Percentiles rank a stretch among this genome's conserved stretches.
Evolutionary conservation across 805 yeast species (phyloP).

Genomic region (Yarrowia keelungensis): DNA sequence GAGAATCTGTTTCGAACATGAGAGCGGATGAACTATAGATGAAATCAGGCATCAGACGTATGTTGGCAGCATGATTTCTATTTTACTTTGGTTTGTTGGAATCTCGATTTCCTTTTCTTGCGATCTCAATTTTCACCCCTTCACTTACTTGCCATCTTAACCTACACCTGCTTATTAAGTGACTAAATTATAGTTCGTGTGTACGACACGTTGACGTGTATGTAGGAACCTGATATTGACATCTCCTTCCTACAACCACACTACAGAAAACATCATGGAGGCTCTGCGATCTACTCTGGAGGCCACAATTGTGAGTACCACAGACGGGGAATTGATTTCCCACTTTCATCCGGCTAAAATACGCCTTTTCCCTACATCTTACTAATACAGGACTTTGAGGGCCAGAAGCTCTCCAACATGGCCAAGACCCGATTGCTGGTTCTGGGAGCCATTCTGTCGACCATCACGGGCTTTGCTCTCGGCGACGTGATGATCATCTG

Average conservation of each 20-base stretch:
- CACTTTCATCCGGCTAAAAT: too few relatives aligned
- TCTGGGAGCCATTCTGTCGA: slow-evolving; percentile 30
- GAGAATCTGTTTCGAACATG: too few relatives aligned
- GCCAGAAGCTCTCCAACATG: slow-evolving; percentile 34
- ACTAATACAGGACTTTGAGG: slow-evolving; percentile 38
- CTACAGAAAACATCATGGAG: slow-evolving; percentile 10
- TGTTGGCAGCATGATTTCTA: too few relatives aligned
- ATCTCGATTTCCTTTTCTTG: too few relatives aligned
- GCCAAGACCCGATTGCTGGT: slow-evolving; percentile 23
- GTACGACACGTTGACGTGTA: slow-evolving; percentile 29
- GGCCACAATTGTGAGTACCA: slow-evolving; percentile 34
- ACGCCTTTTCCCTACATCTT: background rate
- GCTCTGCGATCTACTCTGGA: slow-evolving; percentile 36
- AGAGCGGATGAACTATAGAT: too few relatives aligned
- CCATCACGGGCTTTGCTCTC: slow-evolving; percentile 20
- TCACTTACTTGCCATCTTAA: background rate
- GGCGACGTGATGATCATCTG: slow-evolving; percentile 36
- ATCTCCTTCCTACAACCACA: background rate
- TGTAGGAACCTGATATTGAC: background rate
- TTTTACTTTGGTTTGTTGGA: too few relatives aligned
- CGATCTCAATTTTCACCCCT: background rate
- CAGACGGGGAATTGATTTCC: too few relatives aligned
- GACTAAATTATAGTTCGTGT: slow-evolving; percentile 31
- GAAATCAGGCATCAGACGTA: too few relatives aligned
- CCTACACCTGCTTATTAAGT: slow-evolving; percentile 18